A percentile compares a stretch with the other conserved stretches of the same genome.
Evolutionary conservation across 2,329 filamentous ascomycete genomes (phyloP).

Genomic region (Colletotrichum godetiae): DNA sequence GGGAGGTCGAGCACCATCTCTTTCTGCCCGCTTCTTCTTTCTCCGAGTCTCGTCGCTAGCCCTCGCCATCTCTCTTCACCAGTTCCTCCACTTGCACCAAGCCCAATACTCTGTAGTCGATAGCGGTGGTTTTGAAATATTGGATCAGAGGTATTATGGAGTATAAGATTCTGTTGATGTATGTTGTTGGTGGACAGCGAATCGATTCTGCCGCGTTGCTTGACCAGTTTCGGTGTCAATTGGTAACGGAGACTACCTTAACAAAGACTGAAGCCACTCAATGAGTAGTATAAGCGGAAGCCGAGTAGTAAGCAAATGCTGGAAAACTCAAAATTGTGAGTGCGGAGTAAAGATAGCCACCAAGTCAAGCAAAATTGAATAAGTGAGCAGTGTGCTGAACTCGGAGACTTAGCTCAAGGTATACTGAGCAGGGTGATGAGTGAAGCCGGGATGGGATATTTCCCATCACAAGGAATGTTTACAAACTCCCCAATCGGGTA

Average conservation of each 20-base stretch:
- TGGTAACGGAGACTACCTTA: neutral
- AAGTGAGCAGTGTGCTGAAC: neutral
- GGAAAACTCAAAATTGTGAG: neutral
- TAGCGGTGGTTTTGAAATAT: neutral
- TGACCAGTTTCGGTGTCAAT: neutral
- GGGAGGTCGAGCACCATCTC: neutral
- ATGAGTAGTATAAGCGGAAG: neutral
- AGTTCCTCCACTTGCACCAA: neutral
- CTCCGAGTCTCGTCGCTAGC: too few species aligned
- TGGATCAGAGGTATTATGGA: neutral
- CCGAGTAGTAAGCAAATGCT: neutral
- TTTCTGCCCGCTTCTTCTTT: neutral
- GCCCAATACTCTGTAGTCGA: neutral
- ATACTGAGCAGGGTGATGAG: neutral
- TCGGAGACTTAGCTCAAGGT: neutral
- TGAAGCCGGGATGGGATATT: neutral
- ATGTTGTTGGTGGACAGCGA: neutral
- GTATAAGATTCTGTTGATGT: too few species aligned
- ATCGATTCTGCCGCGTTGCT: neutral
- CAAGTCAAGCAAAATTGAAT: neutral
- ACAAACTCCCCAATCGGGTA: conserved; percentile 20
- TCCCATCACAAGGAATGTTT: conserved; percentile 1
- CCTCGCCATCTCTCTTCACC: neutral
- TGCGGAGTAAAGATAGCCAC: neutral
- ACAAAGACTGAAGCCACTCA: neutral